phyloP scores from a whole-genome alignment of 768 basidiomycete genomes.

The Mycena rosella region DNA sequence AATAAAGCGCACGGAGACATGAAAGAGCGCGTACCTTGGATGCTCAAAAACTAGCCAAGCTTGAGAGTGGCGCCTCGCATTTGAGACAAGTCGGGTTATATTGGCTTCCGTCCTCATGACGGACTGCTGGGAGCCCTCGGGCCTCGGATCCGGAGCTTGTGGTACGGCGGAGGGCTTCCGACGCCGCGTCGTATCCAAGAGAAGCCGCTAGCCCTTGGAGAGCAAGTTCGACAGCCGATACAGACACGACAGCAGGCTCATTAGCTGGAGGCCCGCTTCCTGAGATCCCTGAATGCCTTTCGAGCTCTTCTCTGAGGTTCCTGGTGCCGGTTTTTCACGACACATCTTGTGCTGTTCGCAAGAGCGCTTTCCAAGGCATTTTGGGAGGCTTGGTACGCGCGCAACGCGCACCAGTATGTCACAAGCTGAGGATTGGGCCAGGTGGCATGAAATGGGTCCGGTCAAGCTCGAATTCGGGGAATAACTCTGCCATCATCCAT shows the following conservation, averaged over 20 bases:
- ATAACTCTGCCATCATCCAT: too few relatives aligned
- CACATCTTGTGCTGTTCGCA: slow-evolving; percentile 28
- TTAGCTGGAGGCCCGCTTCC: neutral
- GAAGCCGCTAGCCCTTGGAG: slow-evolving; percentile 92
- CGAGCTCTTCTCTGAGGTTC: neutral
- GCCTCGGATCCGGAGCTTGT: slow-evolving; percentile 53
- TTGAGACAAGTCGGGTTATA: slow-evolving; percentile 85
- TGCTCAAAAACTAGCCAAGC: slow-evolving; percentile 96
- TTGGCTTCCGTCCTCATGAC: slow-evolving; percentile 94
- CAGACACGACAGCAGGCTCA: neutral
- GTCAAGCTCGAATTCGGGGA: too few relatives aligned
- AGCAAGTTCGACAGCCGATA: too few relatives aligned
- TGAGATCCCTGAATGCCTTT: neutral
- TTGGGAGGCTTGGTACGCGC: slow-evolving; percentile 65
- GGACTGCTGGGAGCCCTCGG: slow-evolving; percentile 55
- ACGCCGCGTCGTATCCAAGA: slow-evolving; percentile 88
- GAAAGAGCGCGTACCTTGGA: slow-evolving; percentile 72
- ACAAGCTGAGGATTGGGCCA: slow-evolving; percentile 66
- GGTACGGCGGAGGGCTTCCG: slow-evolving; percentile 84
- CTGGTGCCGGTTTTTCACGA: neutral
- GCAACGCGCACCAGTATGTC: slow-evolving; percentile 76
- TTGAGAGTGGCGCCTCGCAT: slow-evolving; percentile 99
- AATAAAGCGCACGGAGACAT: neutral
- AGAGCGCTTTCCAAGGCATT: slow-evolving; percentile 40
- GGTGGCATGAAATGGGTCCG: slow-evolving; percentile 67